phyloP scores from a whole-genome alignment of 495 filamentous ascomycete species.

The Diplogelasinospora grovesii region DNA sequence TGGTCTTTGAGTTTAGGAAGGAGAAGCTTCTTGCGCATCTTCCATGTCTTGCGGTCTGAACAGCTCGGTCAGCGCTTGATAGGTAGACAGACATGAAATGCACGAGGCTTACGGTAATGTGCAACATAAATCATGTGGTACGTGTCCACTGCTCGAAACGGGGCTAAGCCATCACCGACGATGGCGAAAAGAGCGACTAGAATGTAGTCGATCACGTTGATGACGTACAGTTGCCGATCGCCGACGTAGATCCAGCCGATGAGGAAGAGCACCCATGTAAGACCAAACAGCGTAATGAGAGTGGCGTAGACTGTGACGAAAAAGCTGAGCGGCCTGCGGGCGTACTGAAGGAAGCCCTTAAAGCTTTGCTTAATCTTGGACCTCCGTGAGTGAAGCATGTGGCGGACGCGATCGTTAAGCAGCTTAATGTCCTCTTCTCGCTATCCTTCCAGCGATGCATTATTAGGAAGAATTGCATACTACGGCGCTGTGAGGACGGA shows the following conservation, averaged over 20 bases:
- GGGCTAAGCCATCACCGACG: constrained; percentile 69
- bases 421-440: constrained; percentile 58
- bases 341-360: constrained; percentile 70
- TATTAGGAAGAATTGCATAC: constrained; percentile 58
- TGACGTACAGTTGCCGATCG: constrained; percentile 56
- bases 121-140: constrained; percentile 75
- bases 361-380: constrained; percentile 68
- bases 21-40: constrained; percentile 52
- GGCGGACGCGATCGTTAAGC: constrained; percentile 73
- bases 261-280: constrained; percentile 77
- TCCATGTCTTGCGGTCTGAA: constrained; percentile 66
- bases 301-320: constrained; percentile 74
- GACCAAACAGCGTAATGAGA: constrained; percentile 71
- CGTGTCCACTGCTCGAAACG: constrained; percentile 70
- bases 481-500: constrained; percentile 36
- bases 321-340: constrained; percentile 65
- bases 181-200: constrained; percentile 72
- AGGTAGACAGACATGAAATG: neutral
- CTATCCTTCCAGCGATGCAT: constrained; percentile 62
- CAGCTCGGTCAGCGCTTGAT: constrained; percentile 16
- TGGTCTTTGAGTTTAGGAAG: constrained; percentile 60
- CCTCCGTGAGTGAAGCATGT: constrained; percentile 71
- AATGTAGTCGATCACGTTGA: constrained; percentile 71
- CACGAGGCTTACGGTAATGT: constrained; percentile 28
- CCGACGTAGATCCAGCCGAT: constrained; percentile 87